phyloP scores from a whole-genome alignment of 2,329 filamentous ascomycete species.

The Aspergillus sp. region DNA sequence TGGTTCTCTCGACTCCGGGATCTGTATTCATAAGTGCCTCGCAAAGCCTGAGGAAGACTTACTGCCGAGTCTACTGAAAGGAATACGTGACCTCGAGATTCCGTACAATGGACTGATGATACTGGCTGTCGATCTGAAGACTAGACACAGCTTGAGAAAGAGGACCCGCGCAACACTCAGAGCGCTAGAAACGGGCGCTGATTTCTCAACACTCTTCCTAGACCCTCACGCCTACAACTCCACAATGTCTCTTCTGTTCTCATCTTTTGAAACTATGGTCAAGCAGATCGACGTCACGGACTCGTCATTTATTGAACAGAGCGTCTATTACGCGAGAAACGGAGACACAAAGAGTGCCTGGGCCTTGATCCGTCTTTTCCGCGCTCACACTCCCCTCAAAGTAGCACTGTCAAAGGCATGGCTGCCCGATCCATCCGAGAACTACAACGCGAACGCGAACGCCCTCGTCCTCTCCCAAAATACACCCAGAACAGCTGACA shows the following conservation, averaged over 20 bases:
- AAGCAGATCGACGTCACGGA: slow-evolving; percentile 29
- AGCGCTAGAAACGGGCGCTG: slow-evolving; percentile 21
- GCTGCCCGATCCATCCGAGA: slow-evolving; percentile 16
- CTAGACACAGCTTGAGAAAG: slow-evolving; percentile 17
- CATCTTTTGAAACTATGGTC: slow-evolving; percentile 25
- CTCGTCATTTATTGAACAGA: slow-evolving; percentile 24
- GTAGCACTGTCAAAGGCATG: slow-evolving; percentile 31
- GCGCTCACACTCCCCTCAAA: slow-evolving; percentile 33
- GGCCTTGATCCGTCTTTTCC: slow-evolving; percentile 29
- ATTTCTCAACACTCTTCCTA: slow-evolving; percentile 24
- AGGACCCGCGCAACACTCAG: slow-evolving; percentile 18
- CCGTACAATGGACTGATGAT: slow-evolving; percentile 26
- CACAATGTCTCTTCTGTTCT: slow-evolving; percentile 19
- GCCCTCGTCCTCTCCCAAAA: slow-evolving; percentile 22
- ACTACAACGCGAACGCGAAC: slow-evolving; percentile 6
- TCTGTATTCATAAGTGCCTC: no score
- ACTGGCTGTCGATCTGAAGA: slow-evolving; percentile 22
- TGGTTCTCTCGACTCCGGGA: no score
- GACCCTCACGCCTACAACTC: slow-evolving; percentile 21
- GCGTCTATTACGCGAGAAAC: slow-evolving; percentile 25
- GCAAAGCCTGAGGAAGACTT: slow-evolving; percentile 13
- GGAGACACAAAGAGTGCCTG: slow-evolving; percentile 21
- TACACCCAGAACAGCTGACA: slow-evolving; percentile 11
- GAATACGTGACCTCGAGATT: slow-evolving; percentile 23
- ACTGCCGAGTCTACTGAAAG: slow-evolving; percentile 21